Evolutionary conservation across 495 filamentous ascomycete species (phyloP).

Genomic region (Podospora fimiseda): DNA sequence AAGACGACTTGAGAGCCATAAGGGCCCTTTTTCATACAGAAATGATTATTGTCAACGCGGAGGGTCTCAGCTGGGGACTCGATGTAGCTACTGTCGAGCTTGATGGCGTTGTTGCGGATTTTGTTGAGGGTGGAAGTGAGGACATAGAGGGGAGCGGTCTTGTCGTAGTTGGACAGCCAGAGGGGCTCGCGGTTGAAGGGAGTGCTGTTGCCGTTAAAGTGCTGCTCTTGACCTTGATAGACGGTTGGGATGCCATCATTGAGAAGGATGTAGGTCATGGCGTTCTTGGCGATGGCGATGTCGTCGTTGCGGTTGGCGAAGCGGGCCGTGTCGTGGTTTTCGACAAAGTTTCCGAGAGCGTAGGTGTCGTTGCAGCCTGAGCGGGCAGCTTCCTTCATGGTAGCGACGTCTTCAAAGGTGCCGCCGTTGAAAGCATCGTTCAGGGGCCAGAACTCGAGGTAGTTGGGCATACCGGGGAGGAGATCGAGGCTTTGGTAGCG

Average conservation of each 20-base stretch:
- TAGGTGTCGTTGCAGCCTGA: constrained; percentile 26
- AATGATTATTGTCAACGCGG: constrained; percentile 47
- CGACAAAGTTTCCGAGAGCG: constrained; percentile 56
- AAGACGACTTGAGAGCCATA: constrained; percentile 41
- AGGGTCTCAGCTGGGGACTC: constrained; percentile 49
- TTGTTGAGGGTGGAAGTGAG: constrained; percentile 53
- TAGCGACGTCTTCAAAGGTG: constrained; percentile 11
- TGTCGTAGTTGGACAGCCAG: constrained; percentile 62
- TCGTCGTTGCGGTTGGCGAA: constrained; percentile 54
- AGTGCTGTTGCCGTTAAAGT: constrained; percentile 52
- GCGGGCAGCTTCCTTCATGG: constrained; percentile 13
- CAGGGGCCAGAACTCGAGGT: constrained; percentile 63
- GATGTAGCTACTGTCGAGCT: constrained; percentile 40
- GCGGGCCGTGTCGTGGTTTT: constrained; percentile 74
- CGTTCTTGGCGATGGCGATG: constrained; percentile 60
- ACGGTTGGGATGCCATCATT: constrained; percentile 47
- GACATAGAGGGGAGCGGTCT: constrained; percentile 51
- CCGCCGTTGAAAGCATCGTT: constrained; percentile 30
- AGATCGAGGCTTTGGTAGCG: constrained; percentile 33
- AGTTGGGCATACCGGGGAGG: constrained; percentile 61
- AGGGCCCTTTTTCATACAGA: constrained; percentile 63
- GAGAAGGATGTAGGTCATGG: constrained; percentile 63
- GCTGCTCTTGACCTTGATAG: constrained; percentile 64
- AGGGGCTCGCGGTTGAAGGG: constrained; percentile 68
- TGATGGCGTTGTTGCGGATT: constrained; percentile 54